Conservation (phyloP, 345 rosid genomes). For the Alliaria petiolata region DNA sequence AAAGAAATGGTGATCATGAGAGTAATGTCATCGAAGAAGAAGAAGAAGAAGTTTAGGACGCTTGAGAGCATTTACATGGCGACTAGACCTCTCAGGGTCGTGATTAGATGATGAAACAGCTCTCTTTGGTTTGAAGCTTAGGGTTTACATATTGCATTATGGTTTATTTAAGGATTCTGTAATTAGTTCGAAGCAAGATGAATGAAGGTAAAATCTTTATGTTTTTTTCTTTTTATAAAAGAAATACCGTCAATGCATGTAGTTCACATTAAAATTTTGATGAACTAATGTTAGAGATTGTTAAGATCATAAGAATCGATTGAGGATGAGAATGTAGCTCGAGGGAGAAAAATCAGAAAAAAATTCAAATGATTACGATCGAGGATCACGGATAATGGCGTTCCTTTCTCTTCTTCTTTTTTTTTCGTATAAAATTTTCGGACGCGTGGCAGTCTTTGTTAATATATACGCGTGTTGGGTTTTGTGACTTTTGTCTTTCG, state of each 20-base stretch:
- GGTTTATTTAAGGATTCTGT: not conserved
- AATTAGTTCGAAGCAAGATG: not conserved
- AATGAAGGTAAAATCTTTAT: not conserved
- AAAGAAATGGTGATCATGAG: conserved; percentile 1
- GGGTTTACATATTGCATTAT: not conserved
- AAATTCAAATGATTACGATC: not conserved
- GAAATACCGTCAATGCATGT: not conserved
- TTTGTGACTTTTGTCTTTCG: not conserved
- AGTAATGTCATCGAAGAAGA: conserved; percentile 16
- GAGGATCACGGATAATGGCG: not conserved
- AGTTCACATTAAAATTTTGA: not conserved
- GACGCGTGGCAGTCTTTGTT: not conserved
- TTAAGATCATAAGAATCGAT: not conserved
- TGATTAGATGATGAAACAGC: conserved; percentile 4
- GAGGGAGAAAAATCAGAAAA: not conserved
- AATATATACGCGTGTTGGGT: not conserved
- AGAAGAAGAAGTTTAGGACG: conserved; percentile 19
- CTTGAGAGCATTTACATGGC: conserved; percentile 32
- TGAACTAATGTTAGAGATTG: not conserved
- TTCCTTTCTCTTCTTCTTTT: not conserved
- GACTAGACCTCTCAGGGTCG: conserved; percentile 21
- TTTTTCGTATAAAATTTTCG: not conserved
- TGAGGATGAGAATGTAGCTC: not conserved
- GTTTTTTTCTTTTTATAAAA: not conserved
- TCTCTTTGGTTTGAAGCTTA: not conserved